Evolutionary conservation across 2,329 filamentous ascomycete genomes (phyloP).

Genomic region (Penicillium glabrum): DNA sequence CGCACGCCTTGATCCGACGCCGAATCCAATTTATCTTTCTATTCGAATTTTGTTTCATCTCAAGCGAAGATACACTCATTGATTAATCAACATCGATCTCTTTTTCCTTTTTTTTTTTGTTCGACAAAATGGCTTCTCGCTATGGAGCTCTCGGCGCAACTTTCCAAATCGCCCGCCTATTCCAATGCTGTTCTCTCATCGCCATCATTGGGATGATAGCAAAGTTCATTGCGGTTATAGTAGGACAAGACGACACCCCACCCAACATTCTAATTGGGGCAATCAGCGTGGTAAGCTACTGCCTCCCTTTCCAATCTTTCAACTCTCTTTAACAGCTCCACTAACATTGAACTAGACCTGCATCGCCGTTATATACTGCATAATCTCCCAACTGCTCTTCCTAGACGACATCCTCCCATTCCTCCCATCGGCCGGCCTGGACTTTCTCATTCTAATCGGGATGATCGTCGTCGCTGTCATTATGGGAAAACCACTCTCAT

Average conservation of each 20-base stretch:
- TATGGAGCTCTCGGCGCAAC: constrained; percentile 75
- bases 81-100: background rate
- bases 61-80: background rate
- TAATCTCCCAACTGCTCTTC: constrained; percentile 79
- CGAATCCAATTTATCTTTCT: too few species aligned
- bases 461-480: constrained; percentile 75
- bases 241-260: constrained; percentile 62
- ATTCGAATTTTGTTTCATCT: too few species aligned
- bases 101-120: background rate
- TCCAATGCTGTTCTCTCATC: constrained; percentile 71
- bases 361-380: constrained; percentile 75
- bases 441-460: constrained; percentile 70
- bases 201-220: constrained; percentile 76
- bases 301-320: background rate
- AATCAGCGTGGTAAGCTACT: constrained; percentile 69
- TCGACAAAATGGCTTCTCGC: constrained; percentile 24
- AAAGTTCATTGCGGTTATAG: constrained; percentile 79
- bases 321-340: background rate
- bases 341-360: constrained; percentile 57
- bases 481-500: constrained; percentile 77
- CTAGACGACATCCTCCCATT: constrained; percentile 74
- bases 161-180: constrained; percentile 70
- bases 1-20: too few species aligned
- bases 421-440: constrained; percentile 65
- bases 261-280: constrained; percentile 75